Base-by-base conservation (phyloP, 192 early-diverging fungal species). In the Globomyces pollinis-pini region DNA sequence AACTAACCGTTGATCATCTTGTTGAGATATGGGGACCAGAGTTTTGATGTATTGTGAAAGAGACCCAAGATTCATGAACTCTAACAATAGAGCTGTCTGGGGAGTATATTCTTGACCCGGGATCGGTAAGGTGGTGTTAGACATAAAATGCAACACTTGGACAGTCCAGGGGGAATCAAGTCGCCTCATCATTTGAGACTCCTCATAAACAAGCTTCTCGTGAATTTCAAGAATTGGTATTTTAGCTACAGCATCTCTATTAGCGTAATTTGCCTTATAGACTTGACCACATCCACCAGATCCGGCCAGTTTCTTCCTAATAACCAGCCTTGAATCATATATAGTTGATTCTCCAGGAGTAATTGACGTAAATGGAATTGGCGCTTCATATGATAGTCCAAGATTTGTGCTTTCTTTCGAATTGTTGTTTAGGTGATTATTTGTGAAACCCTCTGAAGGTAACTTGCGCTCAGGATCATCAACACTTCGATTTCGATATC, bases 41-140 rank as follows among this genome's bases (percentile, higher is more conserved):
- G 44, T 47, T 28, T 26, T 26, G 23, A 26, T 36, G n/a, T n/a
- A n/a, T n/a, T n/a, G n/a, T n/a, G n/a, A n/a, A n/a, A n/a, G n/a
- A n/a, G n/a, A n/a, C n/a, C n/a, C n/a, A n/a, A n/a, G n/a, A 26
- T 54, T 54, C 52, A 54, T 54, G 21, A 20, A 54, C 52, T 54
- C 52, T 31, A 54, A 23, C 21, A 54, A 36, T 24, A 54, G n/a
- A 15, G 21, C 21, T 24, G 35, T 38, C 52, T 39, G 6, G 44
- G 44, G 23, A 47, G 8, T 47, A 47, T 47, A 20, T 26, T 47
- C 44, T 26, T 47, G 23, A 12, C 28, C 44, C 35, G 52, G 52
- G 29, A 54, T 1, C 5, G 34, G 20, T 28, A 47, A 28, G 3
- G 44, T 28, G 11, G 44, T 26, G 44, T 26, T 26, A 34, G 29